Percentiles rank a stretch among this genome's conserved stretches.
Conservation (phyloP, 441 rosid genomes). For the Populus hybrid region DNA sequence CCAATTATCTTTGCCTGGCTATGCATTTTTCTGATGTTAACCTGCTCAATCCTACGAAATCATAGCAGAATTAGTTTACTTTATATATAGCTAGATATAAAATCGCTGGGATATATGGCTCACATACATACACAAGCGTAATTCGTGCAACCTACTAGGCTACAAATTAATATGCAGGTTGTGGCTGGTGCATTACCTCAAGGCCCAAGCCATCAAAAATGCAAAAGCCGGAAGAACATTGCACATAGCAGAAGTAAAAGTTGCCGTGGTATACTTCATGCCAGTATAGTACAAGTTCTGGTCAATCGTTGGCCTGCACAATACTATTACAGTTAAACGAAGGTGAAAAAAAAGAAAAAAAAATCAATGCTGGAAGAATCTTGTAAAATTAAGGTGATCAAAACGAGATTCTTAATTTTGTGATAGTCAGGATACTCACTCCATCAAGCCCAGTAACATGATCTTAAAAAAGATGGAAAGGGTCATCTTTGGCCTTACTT, state of each 20-base stretch:
- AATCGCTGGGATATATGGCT: background rate
- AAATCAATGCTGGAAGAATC: background rate
- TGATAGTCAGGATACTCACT: slow-evolving; percentile 40
- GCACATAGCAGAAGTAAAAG: slow-evolving; percentile 79
- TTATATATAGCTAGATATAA: background rate
- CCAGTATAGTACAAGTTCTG: slow-evolving; percentile 80
- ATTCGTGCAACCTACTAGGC: no score
- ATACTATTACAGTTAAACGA: background rate
- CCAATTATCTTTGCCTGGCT: slow-evolving; percentile 72
- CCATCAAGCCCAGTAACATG: slow-evolving; percentile 56
- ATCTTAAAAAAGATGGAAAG: slow-evolving; percentile 57
- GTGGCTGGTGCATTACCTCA: slow-evolving; percentile 33
- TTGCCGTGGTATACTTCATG: slow-evolving; percentile 81
- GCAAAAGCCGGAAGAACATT: slow-evolving; percentile 86
- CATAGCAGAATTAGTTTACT: background rate
- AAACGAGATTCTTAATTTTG: background rate
- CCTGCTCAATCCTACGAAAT: slow-evolving; percentile 65
- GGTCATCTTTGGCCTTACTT: slow-evolving; percentile 86
- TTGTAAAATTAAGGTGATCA: background rate
- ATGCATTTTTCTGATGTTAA: slow-evolving; percentile 46
- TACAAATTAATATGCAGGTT: background rate
- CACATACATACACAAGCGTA: no score
- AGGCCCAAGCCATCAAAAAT: slow-evolving; percentile 66
- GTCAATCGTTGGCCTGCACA: slow-evolving; percentile 75
- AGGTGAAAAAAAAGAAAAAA: background rate